Base-by-base conservation (phyloP, 2,329 filamentous ascomycete species). In the Lecanicillium sp. region DNA sequence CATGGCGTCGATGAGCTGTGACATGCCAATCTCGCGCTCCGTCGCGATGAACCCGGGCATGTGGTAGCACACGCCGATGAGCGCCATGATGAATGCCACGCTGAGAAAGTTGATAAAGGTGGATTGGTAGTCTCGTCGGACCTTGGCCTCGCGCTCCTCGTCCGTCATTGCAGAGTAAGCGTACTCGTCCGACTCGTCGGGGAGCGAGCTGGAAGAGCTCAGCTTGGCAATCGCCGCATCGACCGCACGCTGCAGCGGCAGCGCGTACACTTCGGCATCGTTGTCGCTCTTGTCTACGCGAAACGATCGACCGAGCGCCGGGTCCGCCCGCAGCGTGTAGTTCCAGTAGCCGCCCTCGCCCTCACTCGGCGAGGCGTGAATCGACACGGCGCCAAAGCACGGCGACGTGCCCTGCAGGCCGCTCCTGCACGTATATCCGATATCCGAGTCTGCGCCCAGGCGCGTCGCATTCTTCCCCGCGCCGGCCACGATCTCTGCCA, bases 1-100 rank as follows among this genome's bases (percentile, higher is more conserved):
- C 83, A 89, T 89, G 42, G 84, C 81, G 65, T 90, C 85, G 29
- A 89, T 81, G 12, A 90, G 70, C 56, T 86, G 81, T 4, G 83
- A 84, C 67, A 88, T 81, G 2, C 85, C 85, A 6, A 77, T 66
- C 63, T 88, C 85, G 41, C 85, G 70, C 62, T 89, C 86, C 2
- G 76, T 75, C 3, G 84, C 83, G 63, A 87, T 79, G 55, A 86
- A 74, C 24, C 84, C 83, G 3, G 83, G 82, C 12, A 87, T 69
- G 56, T 89, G 85, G 58, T 89, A 88, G 43, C 79, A 79, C 5
- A 88, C 77, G 4, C 83, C 82, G 32, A 85, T 77, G 47, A 86
- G 76, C 5, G 79, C 83, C 52, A 87, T 77, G 58, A 86, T 80
- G 56, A 86, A 83, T 2, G 81, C 81, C 20, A 86, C 75, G 8